Evolutionary conservation across 345 rosid genomes (phyloP), one percentile per base, ranked within the genome.

Genomic region (Leavenworthia alabamica): DNA sequence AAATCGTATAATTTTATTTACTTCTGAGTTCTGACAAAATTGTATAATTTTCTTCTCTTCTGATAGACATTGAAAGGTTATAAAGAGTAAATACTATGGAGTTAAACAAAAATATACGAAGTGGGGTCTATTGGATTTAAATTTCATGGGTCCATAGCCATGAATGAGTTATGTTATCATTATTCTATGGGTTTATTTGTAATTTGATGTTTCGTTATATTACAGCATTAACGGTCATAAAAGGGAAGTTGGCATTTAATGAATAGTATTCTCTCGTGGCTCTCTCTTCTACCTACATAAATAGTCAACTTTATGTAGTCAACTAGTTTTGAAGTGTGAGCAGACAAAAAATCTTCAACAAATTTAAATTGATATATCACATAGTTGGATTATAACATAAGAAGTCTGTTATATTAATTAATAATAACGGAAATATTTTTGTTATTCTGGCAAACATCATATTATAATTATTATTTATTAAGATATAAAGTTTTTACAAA

Each of bases 201-300:
- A 54, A 65, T 54, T 65, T 65, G 62, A 33, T 23, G 43, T 35
- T 68, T 52, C 23, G 41, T 31, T 44, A 54, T 55, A 56, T 29
- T 31, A 59, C 44, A 45, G 44, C 56, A 61, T 56, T 60, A 71
- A 71, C 75, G 75, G 75, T 71, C 75, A 64, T 50, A 71, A 49
- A 33, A 64, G 66, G 71, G 71, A 57, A 49, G 75, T 42, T 71
- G 71, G 70, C 65, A 71, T 40, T 71, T 56, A 71, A 71, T 71
- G 64, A 62, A 20, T 27, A 56, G 69, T 62, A 52, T 55, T 46
- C 3, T 41, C 42, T 49, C 70, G 70, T 71, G 75, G 70, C 75
- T 64, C 55, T 49, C 17, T 32, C 54, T 6, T 56, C 60, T 56
- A 63, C 47, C 66, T 62, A 35, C 69, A 44, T n/a, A n/a, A n/a